Conservation (phyloP, 441 rosid genomes). For the Syzygium malaccense region DNA sequence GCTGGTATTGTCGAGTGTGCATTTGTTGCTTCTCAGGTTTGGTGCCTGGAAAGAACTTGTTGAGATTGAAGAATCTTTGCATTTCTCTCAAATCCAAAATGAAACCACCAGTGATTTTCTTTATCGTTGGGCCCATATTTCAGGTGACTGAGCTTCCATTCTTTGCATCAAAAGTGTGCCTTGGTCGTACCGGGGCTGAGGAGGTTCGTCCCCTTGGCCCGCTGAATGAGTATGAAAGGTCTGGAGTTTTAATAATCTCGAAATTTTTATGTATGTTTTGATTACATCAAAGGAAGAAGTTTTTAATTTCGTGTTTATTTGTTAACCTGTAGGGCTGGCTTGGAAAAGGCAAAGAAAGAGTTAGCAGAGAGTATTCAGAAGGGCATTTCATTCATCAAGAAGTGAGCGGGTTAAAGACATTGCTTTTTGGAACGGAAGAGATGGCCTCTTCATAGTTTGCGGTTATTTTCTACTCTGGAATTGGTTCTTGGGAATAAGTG, state of each 20-base stretch:
- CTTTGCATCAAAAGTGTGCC: slow-evolving; percentile 78
- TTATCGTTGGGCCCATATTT: neutral
- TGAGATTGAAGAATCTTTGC: neutral
- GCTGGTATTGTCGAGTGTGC: slow-evolving; percentile 66
- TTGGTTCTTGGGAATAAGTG: neutral
- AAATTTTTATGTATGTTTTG: neutral
- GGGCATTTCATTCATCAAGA: slow-evolving; percentile 63
- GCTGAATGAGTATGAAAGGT: slow-evolving; percentile 86
- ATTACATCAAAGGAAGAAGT: neutral
- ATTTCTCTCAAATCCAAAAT: neutral
- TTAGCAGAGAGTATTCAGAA: slow-evolving; percentile 72
- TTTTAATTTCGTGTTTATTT: neutral
- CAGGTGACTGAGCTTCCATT: slow-evolving; percentile 97
- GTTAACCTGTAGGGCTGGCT: slow-evolving; percentile 37
- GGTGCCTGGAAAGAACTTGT: neutral
- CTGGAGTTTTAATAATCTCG: neutral
- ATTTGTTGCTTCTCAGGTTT: slow-evolving; percentile 72
- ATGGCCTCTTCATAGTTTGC: neutral
- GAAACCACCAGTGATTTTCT: neutral
- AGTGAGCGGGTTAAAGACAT: slow-evolving; percentile 20
- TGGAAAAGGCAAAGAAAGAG: slow-evolving; percentile 92
- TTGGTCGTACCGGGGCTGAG: slow-evolving; percentile 68
- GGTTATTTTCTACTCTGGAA: neutral
- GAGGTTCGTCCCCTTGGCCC: slow-evolving; percentile 78
- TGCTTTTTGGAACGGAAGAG: neutral